These are phyloP conservation scores for Wickerhamomyces sydowiorum DNA, from an alignment of 805 yeast genomes.

Conservation along the genomic window DNA sequence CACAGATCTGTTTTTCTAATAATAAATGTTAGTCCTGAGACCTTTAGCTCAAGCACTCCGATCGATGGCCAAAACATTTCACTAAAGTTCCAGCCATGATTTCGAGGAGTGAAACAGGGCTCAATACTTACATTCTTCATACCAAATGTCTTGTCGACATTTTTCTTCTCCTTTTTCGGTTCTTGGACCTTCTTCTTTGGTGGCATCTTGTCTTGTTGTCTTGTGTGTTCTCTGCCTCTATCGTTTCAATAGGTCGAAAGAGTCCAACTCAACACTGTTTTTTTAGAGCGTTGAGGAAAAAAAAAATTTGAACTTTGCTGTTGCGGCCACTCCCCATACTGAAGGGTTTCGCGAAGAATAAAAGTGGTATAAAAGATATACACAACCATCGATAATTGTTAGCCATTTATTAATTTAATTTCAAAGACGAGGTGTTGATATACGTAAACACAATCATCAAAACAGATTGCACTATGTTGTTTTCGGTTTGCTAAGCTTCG, in stretches of 20 bases:
- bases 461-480: not conserved
- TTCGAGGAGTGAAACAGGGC: not conserved
- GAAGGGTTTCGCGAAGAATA: not conserved
- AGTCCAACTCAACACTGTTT: not conserved
- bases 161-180: conserved; percentile 52
- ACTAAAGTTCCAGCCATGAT: too few species aligned
- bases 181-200: conserved; percentile 65
- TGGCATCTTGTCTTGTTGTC: conserved; percentile 45
- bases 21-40: not conserved
- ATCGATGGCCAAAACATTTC: too few species aligned
- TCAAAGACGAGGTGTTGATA: too few species aligned
- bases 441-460: too few species aligned
- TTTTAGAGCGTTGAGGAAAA: not conserved
- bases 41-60: too few species aligned
- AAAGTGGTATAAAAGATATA: too few species aligned
- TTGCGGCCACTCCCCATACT: not conserved
- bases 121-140: conserved; percentile 53
- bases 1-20: conserved; percentile 76
- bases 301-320: not conserved
- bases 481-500: not conserved
- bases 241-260: not conserved
- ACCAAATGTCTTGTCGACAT: conserved; percentile 90
- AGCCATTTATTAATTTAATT: too few species aligned
- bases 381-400: too few species aligned
- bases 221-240: not conserved